A percentile compares a stretch with the other conserved stretches of the same genome.
Conservation (phyloP, 768 basidiomycete species). For the Collybiopsis luxurians region DNA sequence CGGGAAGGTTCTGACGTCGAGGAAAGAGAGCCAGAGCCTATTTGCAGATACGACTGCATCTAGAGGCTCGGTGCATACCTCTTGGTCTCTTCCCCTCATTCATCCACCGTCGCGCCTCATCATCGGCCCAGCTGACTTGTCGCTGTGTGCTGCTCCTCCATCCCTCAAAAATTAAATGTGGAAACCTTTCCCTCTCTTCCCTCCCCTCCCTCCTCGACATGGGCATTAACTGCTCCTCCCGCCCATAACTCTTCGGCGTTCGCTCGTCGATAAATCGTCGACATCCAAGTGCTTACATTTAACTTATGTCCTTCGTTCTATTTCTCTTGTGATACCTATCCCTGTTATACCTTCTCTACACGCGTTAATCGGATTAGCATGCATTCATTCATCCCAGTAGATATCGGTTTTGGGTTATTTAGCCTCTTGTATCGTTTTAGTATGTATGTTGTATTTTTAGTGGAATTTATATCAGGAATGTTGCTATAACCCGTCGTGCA, state of each 20-base stretch:
- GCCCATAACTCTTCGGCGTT: too few species aligned
- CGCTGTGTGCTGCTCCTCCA: not conserved
- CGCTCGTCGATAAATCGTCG: too few species aligned
- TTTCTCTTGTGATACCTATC: not conserved
- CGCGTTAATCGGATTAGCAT: too few species aligned
- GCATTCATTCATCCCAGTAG: too few species aligned
- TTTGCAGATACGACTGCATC: conserved; percentile 4
- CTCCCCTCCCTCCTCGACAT: not conserved
- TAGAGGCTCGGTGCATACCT: not conserved
- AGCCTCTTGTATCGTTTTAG: not conserved
- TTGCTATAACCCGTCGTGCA: too few species aligned
- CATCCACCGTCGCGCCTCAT: too few species aligned
- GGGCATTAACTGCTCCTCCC: too few species aligned
- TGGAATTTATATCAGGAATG: too few species aligned
- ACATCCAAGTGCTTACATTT: too few species aligned
- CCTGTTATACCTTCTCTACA: not conserved
- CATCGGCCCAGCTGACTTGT: not conserved
- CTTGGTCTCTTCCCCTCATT: not conserved
- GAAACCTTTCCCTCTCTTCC: not conserved
- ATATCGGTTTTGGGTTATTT: not conserved
- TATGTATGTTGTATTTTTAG: not conserved
- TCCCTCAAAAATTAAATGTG: not conserved
- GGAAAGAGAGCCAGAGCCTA: conserved; percentile 2
- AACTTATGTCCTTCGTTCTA: not conserved
- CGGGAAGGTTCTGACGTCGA: not conserved